phyloP scores from a whole-genome alignment of 2,329 filamentous ascomycete genomes.

The Cladobotryum protrusum region DNA sequence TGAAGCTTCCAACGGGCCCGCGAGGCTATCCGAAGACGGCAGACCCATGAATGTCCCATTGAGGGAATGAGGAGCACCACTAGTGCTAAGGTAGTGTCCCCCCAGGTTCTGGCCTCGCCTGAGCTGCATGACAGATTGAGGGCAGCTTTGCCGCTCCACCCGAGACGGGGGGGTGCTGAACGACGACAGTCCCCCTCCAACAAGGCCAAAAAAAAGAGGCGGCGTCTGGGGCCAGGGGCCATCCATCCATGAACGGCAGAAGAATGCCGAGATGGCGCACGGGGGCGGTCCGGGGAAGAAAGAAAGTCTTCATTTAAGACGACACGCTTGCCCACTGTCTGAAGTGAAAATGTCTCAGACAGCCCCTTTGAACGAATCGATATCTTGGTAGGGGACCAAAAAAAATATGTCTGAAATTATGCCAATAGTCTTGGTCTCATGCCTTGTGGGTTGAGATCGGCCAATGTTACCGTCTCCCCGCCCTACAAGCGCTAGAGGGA shows the following conservation, averaged over 20 bases:
- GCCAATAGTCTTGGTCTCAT: no score
- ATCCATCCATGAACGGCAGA: slow-evolving; percentile 7
- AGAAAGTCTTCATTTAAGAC: background rate
- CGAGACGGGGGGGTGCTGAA: background rate
- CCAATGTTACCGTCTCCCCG: no score
- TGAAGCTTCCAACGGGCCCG: background rate
- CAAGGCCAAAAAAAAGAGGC: no score
- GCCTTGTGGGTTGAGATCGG: no score
- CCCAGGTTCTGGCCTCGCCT: background rate
- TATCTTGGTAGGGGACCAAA: background rate
- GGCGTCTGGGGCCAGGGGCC: background rate
- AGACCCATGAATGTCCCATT: background rate
- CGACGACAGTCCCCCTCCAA: background rate
- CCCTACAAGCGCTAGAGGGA: background rate
- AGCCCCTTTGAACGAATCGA: background rate
- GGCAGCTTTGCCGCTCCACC: background rate
- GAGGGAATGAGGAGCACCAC: slow-evolving; percentile 1
- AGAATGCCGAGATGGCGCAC: slow-evolving; percentile 10
- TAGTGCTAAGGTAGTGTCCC: background rate
- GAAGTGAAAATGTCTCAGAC: slow-evolving; percentile 7
- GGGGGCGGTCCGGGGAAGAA: slow-evolving; percentile 1
- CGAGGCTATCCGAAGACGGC: background rate
- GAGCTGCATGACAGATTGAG: background rate
- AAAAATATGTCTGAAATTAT: no score
- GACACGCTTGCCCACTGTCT: slow-evolving; percentile 1